Evolutionary conservation across 345 rosid genomes (phyloP).

Genomic region (Luvunga scandens): DNA sequence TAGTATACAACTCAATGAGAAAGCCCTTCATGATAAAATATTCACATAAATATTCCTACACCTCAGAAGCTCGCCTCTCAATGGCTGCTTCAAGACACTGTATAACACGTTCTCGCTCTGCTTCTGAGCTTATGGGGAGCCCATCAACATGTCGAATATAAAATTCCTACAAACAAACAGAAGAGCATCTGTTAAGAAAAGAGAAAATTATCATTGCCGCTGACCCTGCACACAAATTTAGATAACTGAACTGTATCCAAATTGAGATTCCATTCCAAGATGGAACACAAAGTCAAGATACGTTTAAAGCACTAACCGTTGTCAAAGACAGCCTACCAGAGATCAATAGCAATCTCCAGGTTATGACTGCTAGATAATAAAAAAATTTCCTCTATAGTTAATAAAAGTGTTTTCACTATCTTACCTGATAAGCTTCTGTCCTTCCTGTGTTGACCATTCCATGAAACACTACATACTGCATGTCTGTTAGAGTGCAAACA

Average conservation of each 20-base stretch:
- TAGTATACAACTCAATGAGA: background rate
- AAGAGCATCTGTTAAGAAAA: slow-evolving; percentile 10
- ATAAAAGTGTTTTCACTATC: slow-evolving; percentile 8
- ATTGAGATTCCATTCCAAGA: slow-evolving; percentile 10
- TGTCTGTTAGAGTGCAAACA: slow-evolving; percentile 87
- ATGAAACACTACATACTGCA: slow-evolving; percentile 90
- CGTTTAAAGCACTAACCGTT: background rate
- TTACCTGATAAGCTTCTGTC: slow-evolving; percentile 84
- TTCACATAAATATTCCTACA: slow-evolving; percentile 12
- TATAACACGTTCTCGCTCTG: slow-evolving; percentile 67
- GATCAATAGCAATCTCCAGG: background rate
- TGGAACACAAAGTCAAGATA: slow-evolving; percentile 4
- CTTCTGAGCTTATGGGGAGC: slow-evolving; percentile 68
- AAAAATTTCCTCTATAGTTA: background rate
- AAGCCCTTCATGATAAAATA: background rate
- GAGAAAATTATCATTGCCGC: slow-evolving; percentile 2
- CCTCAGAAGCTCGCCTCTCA: slow-evolving; percentile 75
- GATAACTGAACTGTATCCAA: background rate
- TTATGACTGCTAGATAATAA: background rate
- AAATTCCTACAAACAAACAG: slow-evolving; percentile 51
- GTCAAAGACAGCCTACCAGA: background rate
- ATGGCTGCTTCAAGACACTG: slow-evolving; percentile 86
- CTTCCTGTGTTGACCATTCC: slow-evolving; percentile 74
- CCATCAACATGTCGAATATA: slow-evolving; percentile 82
- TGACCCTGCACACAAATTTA: background rate